Percentiles rank a stretch among this genome's conserved stretches.
These are phyloP conservation scores for Globisporangium sylvaticum DNA, from an alignment of 352 stramenopile species.

Conservation along the genomic window DNA sequence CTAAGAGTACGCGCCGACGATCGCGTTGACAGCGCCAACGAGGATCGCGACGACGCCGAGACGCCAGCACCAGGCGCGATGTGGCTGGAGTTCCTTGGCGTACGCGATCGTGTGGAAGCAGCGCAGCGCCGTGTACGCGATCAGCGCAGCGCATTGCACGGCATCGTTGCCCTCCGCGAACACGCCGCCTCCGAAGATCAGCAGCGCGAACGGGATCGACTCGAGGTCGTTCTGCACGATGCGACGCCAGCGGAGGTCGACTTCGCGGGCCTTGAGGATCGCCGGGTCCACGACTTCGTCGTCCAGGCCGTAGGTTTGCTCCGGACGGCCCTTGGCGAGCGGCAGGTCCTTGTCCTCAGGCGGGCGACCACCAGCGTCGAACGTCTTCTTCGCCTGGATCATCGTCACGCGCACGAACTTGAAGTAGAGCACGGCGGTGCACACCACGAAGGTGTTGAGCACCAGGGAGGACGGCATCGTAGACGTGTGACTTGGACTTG, in stretches of 20 bases:
- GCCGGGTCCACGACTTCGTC: constrained; percentile 12
- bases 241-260: constrained; percentile 34
- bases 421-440: constrained; percentile 57
- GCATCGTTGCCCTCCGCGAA: constrained; percentile 22
- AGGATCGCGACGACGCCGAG: neutral
- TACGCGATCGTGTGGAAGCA: constrained; percentile 40
- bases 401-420: constrained; percentile 61
- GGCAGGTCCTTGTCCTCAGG: constrained; percentile 47
- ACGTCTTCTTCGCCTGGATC: constrained; percentile 58
- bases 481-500: too few species aligned
- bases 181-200: constrained; percentile 30
- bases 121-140: constrained; percentile 33
- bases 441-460: constrained; percentile 58
- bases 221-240: constrained; percentile 50
- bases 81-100: constrained; percentile 36
- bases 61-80: constrained; percentile 21
- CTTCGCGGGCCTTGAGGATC: constrained; percentile 18
- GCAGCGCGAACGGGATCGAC: constrained; percentile 36
- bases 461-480: neutral
- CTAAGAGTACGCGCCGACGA: neutral
- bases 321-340: constrained; percentile 31
- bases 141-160: constrained; percentile 25
- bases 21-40: neutral
- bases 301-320: constrained; percentile 29
- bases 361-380: constrained; percentile 37